phyloP scores from a whole-genome alignment of 208 protist genomes.

The Trypanosoma cruzi region DNA sequence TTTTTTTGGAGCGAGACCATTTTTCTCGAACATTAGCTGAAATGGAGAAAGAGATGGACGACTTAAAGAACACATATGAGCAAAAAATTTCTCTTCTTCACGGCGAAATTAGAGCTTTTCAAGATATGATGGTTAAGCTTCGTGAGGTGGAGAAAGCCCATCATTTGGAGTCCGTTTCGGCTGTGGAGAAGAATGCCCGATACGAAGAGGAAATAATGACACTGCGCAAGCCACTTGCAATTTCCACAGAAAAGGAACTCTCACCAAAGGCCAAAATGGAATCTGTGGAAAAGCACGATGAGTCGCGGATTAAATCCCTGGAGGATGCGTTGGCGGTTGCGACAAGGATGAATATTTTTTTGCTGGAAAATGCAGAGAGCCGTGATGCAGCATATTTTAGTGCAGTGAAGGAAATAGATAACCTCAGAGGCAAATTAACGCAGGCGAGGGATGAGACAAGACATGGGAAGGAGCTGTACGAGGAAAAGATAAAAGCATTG shows the following conservation, averaged over 20 bases:
- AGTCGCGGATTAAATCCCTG: constrained; percentile 5
- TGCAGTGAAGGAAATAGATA: constrained; percentile 17
- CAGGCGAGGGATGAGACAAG: not conserved
- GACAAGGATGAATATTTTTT: constrained; percentile 9
- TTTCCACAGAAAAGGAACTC: constrained; percentile 9
- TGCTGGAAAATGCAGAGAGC: constrained; percentile 21
- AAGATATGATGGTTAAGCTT: not conserved
- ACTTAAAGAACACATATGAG: constrained; percentile 20
- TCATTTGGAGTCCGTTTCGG: constrained; percentile 1
- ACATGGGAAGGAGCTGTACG: constrained; percentile 7
- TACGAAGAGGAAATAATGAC: constrained; percentile 7
- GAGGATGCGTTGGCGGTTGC: constrained; percentile 19
- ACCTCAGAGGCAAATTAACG: constrained; percentile 6
- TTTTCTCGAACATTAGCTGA: constrained; percentile 7
- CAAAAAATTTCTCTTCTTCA: constrained; percentile 13
- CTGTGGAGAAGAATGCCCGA: not conserved
- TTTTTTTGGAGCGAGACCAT: constrained; percentile 2
- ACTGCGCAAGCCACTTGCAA: constrained; percentile 3
- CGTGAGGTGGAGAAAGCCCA: constrained; percentile 1
- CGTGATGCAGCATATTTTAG: constrained; percentile 13
- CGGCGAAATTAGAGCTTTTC: constrained; percentile 10
- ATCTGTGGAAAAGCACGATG: not conserved
- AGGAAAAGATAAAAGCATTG: constrained; percentile 14
- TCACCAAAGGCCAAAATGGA: not conserved
- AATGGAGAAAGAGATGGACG: constrained; percentile 16